Base-by-base conservation (phyloP, 176 grass and related monocot species). In the Eragrostis curvula region DNA sequence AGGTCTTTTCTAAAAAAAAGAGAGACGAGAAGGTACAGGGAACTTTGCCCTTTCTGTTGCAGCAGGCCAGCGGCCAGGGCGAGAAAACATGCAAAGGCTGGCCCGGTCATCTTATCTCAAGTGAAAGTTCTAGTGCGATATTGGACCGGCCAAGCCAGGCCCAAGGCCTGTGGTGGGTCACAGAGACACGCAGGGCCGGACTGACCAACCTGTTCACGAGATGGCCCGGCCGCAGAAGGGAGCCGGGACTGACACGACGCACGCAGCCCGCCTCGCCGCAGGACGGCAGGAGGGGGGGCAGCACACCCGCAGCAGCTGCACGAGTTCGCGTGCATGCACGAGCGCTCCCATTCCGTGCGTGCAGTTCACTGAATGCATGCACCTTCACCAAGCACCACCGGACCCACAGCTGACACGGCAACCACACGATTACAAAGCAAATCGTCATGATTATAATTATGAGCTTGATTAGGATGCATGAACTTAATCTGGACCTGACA, bases 101-200 rank as follows among this genome's bases (percentile, higher is more conserved):
- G 32, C 32, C 32, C 32, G 32, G 32, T 36, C 32, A 36, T 12
- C 9, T 47, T 45, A 45, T 45, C 43, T 45, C 43, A 36, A 36
- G 32, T 45, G 8, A 9, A 45, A 23, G 64, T 43, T 45, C 9
- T 45, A 6, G 9, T 45, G 43, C 43, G 9, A 18, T 29, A 6
- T 12, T 77, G 73, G 82, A 84, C 73, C 63, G 63, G 50, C 40
- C 56, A 63, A 73, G 56, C 15, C 8, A 68, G 86, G 86, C 80
- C 74, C 68, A 83, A 18, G 23, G 9, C 11, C 58, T 78, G 43
- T 8, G 43, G 43, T 45, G 39, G 12, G 59, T 5, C 12, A 61
- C 79, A 13, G 27, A 24, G 59, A 43, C 75, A 45, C 30, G 42
- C 29, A 74, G 74, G 58, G 48, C 66, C 86, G 81, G 71, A 83